A percentile compares a stretch with the other conserved stretches of the same genome.
These are phyloP conservation scores for Friedmanniomyces simplex DNA, from an alignment of 495 filamentous ascomycete species.

Conservation along the genomic window DNA sequence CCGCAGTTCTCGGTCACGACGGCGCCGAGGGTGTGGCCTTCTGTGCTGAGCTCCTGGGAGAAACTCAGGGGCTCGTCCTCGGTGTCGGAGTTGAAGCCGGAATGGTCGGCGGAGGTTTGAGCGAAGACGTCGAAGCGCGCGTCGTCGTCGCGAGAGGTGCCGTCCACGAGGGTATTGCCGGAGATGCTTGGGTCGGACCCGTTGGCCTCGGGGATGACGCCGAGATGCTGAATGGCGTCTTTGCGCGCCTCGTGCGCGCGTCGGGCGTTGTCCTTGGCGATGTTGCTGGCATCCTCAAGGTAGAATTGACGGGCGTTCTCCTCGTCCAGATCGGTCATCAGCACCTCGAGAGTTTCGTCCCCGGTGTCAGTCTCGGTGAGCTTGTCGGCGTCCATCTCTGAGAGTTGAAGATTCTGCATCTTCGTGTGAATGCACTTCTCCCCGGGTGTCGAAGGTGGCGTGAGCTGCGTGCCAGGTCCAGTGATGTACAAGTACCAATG, in stretches of 20 bases:
- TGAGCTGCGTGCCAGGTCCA: conserved; percentile 66
- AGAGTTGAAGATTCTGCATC: conserved; percentile 53
- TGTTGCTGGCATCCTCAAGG: conserved; percentile 79
- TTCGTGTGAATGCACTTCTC: conserved; percentile 50
- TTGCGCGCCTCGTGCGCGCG: conserved; percentile 45
- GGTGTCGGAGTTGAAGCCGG: conserved; percentile 42
- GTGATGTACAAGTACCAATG: conserved; percentile 99
- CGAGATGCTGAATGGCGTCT: conserved; percentile 41
- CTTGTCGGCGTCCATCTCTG: conserved; percentile 8
- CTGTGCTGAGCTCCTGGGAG: conserved; percentile 69
- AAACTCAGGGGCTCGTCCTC: conserved; percentile 46
- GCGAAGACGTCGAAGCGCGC: conserved; percentile 68
- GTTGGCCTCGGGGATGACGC: conserved; percentile 29
- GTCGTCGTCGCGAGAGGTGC: conserved; percentile 28
- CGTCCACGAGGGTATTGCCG: conserved; percentile 32
- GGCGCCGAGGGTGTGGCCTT: conserved; percentile 88
- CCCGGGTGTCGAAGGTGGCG: conserved; percentile 71
- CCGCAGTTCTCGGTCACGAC: conserved; percentile 88
- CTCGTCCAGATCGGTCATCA: conserved; percentile 96
- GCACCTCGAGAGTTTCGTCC: conserved; percentile 92
- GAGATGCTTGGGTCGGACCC: conserved; percentile 33
- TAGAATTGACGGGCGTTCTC: conserved; percentile 95
- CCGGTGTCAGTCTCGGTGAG: conserved; percentile 22
- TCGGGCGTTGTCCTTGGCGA: conserved; percentile 53
- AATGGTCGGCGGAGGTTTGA: conserved; percentile 60